phyloP scores from a whole-genome alignment of 2,329 filamentous ascomycete species.

The Exophiala sp. region DNA sequence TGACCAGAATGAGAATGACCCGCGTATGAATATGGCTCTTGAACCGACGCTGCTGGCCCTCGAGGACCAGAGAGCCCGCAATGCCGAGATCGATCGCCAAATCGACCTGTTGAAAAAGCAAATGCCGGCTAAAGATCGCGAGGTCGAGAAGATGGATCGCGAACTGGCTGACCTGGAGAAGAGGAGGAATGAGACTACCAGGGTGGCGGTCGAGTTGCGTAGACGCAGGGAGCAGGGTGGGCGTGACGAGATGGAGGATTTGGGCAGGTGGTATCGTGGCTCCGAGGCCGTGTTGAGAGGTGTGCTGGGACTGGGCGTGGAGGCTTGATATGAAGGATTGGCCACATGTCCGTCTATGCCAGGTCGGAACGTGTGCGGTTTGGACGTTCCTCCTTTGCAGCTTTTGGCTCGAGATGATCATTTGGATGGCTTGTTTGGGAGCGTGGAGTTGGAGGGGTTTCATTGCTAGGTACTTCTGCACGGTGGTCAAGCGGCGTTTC shows the following conservation, averaged over 20 bases:
- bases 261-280: conserved; percentile 43
- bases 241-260: conserved; percentile 43
- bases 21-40: conserved; percentile 21
- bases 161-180: conserved; percentile 41
- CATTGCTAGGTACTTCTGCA: too few relatives aligned
- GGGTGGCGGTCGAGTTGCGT: conserved; percentile 44
- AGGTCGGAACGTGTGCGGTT: too few relatives aligned
- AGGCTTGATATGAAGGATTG: neutral
- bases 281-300: conserved; percentile 39
- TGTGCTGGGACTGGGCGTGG: conserved; percentile 30
- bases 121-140: conserved; percentile 40
- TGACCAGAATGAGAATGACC: conserved; percentile 7
- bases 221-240: conserved; percentile 42
- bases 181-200: conserved; percentile 41
- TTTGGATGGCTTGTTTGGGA: neutral
- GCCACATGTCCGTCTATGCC: too few relatives aligned
- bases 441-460: neutral
- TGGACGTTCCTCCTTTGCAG: too few relatives aligned
- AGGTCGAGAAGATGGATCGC: conserved; percentile 42
- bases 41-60: conserved; percentile 39
- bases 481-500: neutral
- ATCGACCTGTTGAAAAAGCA: conserved; percentile 41
- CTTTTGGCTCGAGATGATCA: too few relatives aligned
- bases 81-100: conserved; percentile 39
- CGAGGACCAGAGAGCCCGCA: conserved; percentile 37